Base-by-base conservation (phyloP, 2,329 filamentous ascomycete species). In the Monilinia aucupariae region DNA sequence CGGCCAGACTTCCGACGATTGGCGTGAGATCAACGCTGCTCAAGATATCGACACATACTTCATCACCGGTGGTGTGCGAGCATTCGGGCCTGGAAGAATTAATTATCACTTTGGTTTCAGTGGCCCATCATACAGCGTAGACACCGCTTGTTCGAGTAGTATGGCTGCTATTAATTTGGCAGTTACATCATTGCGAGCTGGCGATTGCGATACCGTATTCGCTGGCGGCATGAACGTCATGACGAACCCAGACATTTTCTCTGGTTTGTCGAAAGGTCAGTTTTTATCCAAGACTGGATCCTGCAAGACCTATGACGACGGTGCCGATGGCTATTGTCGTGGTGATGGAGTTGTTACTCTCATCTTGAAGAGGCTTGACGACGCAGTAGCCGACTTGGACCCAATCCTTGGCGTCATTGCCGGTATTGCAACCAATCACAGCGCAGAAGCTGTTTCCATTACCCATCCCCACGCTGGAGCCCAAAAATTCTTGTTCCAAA, bases 61-160 rank as follows among this genome's bases (percentile, higher is more conserved):
- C 34, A 70, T 70, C 45, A 67, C 68, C 41, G 68, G 67, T 64
- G 68, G 69, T 47, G 62, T 65, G 22, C 54, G 71, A 30, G 71
- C 71, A 5, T 74, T 74, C 27, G 64, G 65, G 6, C 68, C 67
- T 4, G 72, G 71, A 7, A 69, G 71, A 22, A 71, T 78, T 17
- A 75, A 71, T 30, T 76, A 78, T 60, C 70, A 73, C 59, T 79
- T 78, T 59, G 73, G 75, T 1, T 77, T 77, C 69, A 75, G 71
- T 3, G 78, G 77, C 0, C 81, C 82, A 3, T 82, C 80, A 67
- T 78, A 84, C 72, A 83, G 80, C 0, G 72, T 86, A 17, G 83
- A 86, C 59, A 85, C 84, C 0, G 84, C 81, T 25, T 86, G 84
- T 71, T 85, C 82, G 30, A 79, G 79, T 13, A 81, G 80, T 55